Evolutionary conservation across 805 yeast species (phyloP).

Genomic region (Saturnispora galanensis): DNA sequence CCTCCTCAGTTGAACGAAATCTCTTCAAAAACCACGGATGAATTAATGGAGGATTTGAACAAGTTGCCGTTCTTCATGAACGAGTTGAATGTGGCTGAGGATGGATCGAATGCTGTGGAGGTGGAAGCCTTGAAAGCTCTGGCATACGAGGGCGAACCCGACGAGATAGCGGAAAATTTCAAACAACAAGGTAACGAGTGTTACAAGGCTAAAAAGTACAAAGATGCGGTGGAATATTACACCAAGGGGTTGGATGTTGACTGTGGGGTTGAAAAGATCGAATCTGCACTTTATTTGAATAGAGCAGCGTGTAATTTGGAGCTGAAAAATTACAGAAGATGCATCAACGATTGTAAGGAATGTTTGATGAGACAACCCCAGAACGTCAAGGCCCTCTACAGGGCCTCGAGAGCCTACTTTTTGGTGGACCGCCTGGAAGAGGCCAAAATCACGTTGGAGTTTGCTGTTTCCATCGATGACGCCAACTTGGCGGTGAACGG

Average conservation of each 20-base stretch:
- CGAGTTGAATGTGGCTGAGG: conserved; percentile 63
- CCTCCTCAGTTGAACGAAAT: conserved; percentile 75
- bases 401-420: conserved; percentile 76
- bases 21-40: conserved; percentile 58
- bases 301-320: conserved; percentile 90
- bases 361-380: conserved; percentile 57
- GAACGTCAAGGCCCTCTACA: conserved; percentile 74
- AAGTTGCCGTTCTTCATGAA: conserved; percentile 93
- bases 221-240: conserved; percentile 69
- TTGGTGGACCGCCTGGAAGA: conserved; percentile 62
- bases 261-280: conserved; percentile 45
- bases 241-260: conserved; percentile 69
- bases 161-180: conserved; percentile 82
- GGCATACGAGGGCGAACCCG: conserved; percentile 93
- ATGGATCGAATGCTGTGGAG: conserved; percentile 61
- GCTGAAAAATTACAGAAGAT: conserved; percentile 71
- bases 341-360: conserved; percentile 76
- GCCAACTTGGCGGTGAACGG: conserved; percentile 46
- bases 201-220: conserved; percentile 59
- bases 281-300: conserved; percentile 60
- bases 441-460: conserved; percentile 53
- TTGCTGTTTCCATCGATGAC: conserved; percentile 54
- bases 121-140: conserved; percentile 85
- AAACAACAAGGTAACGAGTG: conserved; percentile 90
- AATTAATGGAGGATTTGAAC: conserved; percentile 68